Percentiles rank a stretch among this genome's conserved stretches.
Evolutionary conservation across 768 basidiomycete genomes (phyloP).

Genomic region (Amyloporia xantha): DNA sequence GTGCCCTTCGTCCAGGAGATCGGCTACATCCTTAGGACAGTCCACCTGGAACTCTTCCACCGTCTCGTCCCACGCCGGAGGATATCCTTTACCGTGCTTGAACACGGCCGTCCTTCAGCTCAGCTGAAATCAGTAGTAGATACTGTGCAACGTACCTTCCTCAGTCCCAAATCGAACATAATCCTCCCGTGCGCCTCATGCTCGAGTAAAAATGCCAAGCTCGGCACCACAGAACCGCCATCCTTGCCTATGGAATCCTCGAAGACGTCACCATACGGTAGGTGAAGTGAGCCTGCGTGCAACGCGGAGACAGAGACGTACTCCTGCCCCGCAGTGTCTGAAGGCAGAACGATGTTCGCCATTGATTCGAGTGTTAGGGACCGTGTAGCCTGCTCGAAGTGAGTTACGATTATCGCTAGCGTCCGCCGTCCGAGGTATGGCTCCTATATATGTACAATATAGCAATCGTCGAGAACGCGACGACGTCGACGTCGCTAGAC

Average conservation of each 20-base stretch:
- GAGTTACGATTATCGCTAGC: too few species aligned
- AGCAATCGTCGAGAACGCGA: too few species aligned
- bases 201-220: conserved; percentile 2
- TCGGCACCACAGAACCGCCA: neutral
- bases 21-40: neutral
- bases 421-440: too few species aligned
- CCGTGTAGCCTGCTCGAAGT: too few species aligned
- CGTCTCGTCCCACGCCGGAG: conserved; percentile 4
- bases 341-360: too few species aligned
- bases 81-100: conserved; percentile 1
- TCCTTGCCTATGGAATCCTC: neutral
- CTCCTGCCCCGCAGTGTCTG: neutral
- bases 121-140: too few species aligned
- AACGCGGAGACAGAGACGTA: conserved; percentile 1
- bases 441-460: too few species aligned
- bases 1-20: neutral
- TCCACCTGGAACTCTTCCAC: neutral
- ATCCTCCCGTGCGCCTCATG: neutral
- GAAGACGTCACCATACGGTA: conserved; percentile 3
- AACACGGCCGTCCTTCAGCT: neutral
- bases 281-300: conserved; percentile 1
- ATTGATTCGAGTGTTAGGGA: too few species aligned
- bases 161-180: conserved; percentile 3
- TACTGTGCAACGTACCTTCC: conserved; percentile 6
- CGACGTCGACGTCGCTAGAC: too few species aligned